These are phyloP conservation scores for Septoria linicola DNA, from an alignment of 2,329 filamentous ascomycete genomes.

Conservation along the genomic window DNA sequence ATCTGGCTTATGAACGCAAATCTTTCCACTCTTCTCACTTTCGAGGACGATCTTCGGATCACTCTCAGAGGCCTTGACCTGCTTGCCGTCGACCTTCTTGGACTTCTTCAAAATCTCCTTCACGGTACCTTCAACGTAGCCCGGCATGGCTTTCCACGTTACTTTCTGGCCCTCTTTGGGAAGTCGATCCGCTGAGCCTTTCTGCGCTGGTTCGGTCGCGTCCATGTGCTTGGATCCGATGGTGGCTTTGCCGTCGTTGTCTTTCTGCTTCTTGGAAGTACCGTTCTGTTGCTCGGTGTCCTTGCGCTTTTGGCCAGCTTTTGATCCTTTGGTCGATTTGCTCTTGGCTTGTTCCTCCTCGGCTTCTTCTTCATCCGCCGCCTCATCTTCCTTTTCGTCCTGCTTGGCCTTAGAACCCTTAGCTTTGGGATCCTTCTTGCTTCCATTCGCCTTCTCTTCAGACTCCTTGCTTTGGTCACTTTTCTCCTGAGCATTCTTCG, in stretches of 20 bases:
- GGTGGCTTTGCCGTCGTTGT: constrained; percentile 25
- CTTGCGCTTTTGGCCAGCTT: constrained; percentile 28
- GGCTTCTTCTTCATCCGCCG: constrained; percentile 30
- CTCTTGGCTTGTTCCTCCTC: neutral
- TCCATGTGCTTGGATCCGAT: constrained; percentile 36
- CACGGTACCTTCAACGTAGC: constrained; percentile 44
- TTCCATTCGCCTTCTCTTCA: constrained; percentile 17
- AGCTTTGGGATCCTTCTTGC: constrained; percentile 25
- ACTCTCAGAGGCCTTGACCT: constrained; percentile 44
- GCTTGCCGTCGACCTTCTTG: constrained; percentile 45
- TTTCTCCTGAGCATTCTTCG: constrained; percentile 16
- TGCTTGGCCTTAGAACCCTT: constrained; percentile 32
- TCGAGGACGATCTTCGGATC: constrained; percentile 47
- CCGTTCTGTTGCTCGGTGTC: constrained; percentile 16
- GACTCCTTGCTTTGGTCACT: neutral
- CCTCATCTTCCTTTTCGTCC: constrained; percentile 31
- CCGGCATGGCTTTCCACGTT: constrained; percentile 44
- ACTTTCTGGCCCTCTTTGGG: constrained; percentile 45
- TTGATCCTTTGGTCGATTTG: constrained; percentile 5
- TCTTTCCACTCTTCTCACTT: constrained; percentile 42
- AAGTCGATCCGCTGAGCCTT: constrained; percentile 36
- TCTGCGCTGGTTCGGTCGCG: constrained; percentile 8
- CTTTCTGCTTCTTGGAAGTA: constrained; percentile 40
- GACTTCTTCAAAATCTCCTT: constrained; percentile 44
- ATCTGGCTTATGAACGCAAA: constrained; percentile 47